Evolutionary conservation across 371 early-diverging fungal genomes (phyloP).

Genomic region (Fennellomyces sp.): DNA sequence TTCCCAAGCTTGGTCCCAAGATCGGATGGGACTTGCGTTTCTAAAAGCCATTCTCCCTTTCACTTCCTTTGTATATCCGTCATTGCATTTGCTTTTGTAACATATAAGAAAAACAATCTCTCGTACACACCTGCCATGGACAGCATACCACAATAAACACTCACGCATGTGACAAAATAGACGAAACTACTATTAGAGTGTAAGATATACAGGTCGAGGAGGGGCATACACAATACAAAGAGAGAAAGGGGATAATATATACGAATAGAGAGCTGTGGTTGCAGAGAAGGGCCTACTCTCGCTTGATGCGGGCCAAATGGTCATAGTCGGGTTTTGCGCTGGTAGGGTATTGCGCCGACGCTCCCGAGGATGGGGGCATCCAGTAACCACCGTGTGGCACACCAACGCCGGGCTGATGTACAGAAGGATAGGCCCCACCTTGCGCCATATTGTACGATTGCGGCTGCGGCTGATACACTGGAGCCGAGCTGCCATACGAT

Average conservation of each 20-base stretch:
- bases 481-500: background rate
- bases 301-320: background rate
- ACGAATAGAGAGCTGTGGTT: too few species aligned
- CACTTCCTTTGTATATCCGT: background rate
- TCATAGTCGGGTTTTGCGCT: background rate
- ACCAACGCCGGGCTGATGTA: background rate
- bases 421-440: background rate
- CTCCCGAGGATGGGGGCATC: background rate
- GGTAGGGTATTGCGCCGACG: background rate
- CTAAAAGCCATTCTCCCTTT: background rate
- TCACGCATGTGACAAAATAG: too few species aligned
- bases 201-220: too few species aligned
- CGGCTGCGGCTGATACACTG: background rate
- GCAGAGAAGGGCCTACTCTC: too few species aligned
- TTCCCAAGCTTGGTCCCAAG: conserved; percentile 87
- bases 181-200: too few species aligned
- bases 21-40: conserved; percentile 92
- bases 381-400: background rate
- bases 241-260: background rate
- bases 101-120: background rate
- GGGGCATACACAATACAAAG: background rate
- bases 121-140: too few species aligned
- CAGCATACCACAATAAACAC: too few species aligned
- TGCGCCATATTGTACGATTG: background rate
- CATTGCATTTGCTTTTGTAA: background rate